phyloP scores from a whole-genome alignment of 1,284 basidiomycete species.

The Taiwanofungus camphoratus region DNA sequence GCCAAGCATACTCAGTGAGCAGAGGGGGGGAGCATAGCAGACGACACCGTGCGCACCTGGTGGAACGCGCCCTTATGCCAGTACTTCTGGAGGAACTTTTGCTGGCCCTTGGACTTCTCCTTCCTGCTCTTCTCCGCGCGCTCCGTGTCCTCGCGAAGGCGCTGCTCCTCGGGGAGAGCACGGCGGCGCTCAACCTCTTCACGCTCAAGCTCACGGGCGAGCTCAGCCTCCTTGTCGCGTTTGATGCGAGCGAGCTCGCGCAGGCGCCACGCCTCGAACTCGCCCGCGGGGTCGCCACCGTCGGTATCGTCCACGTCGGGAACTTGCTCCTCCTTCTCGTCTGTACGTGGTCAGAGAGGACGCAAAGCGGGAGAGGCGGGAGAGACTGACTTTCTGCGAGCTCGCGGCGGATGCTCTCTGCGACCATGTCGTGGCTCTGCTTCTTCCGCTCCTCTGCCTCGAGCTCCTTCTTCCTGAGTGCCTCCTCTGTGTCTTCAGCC shows the following conservation, averaged over 20 bases:
- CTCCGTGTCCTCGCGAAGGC: slow-evolving; percentile 87
- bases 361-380: background rate
- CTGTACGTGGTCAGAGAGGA: slow-evolving; percentile 34
- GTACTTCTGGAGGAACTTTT: slow-evolving; percentile 96
- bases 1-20: background rate
- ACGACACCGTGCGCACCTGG: slow-evolving; percentile 63
- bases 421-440: slow-evolving; percentile 82
- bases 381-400: slow-evolving; percentile 71
- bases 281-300: slow-evolving; percentile 82
- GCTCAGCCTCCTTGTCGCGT: slow-evolving; percentile 82
- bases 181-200: slow-evolving; percentile 89
- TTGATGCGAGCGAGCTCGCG: slow-evolving; percentile 90
- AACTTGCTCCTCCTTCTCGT: slow-evolving; percentile 77
- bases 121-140: slow-evolving; percentile 75
- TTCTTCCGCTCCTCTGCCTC: slow-evolving; percentile 73
- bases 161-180: slow-evolving; percentile 87
- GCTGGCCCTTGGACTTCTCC: slow-evolving; percentile 82
- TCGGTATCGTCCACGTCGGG: slow-evolving; percentile 96
- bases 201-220: slow-evolving; percentile 73
- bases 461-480: slow-evolving; percentile 51
- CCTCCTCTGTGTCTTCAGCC: slow-evolving; percentile 67
- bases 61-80: slow-evolving; percentile 99
- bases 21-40: background rate
- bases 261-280: slow-evolving; percentile 95
- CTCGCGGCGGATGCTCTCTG: slow-evolving; percentile 80